These are phyloP conservation scores for Dovyalis caffra DNA, from an alignment of 345 rosid species.

Conservation along the genomic window DNA sequence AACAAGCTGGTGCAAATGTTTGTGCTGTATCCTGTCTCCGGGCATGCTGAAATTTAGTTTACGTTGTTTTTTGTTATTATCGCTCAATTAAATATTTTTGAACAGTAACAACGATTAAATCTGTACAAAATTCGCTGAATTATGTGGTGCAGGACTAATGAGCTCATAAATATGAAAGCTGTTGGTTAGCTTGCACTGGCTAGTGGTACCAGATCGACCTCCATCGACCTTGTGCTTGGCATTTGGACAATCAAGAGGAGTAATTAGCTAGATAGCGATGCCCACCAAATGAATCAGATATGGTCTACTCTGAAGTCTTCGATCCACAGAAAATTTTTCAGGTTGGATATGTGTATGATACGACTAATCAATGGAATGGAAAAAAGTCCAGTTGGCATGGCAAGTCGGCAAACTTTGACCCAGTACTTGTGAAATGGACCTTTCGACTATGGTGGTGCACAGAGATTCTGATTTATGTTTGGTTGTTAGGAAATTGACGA, in stretches of 20 bases:
- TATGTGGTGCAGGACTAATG: slow-evolving; percentile 18
- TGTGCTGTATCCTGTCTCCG: background rate
- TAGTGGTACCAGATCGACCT: slow-evolving; percentile 9
- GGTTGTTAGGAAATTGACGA: slow-evolving; percentile 14
- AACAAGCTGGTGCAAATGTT: background rate
- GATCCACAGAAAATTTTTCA: slow-evolving; percentile 23
- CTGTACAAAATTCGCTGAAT: slow-evolving; percentile 6
- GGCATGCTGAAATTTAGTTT: too few species aligned
- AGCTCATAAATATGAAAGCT: background rate
- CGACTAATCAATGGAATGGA: slow-evolving; percentile 20
- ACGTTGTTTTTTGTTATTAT: too few species aligned
- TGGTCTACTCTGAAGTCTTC: slow-evolving; percentile 13
- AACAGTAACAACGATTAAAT: slow-evolving; percentile 17
- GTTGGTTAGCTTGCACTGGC: slow-evolving; percentile 19
- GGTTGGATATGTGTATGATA: slow-evolving; percentile 11
- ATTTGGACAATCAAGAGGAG: background rate
- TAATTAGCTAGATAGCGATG: slow-evolving; percentile 18
- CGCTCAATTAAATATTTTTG: too few species aligned
- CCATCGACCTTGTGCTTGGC: slow-evolving; percentile 3
- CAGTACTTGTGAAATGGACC: slow-evolving; percentile 11
- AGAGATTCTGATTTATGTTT: slow-evolving; percentile 21
- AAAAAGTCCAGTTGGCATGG: slow-evolving; percentile 17
- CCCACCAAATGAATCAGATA: slow-evolving; percentile 13
- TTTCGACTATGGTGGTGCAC: slow-evolving; percentile 18
- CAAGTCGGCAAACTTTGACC: slow-evolving; percentile 22